Percentiles rank a stretch among this genome's conserved stretches.
These are phyloP conservation scores for Oryza officinalis DNA, from an alignment of 176 grass and related monocot species.

Conservation along the genomic window DNA sequence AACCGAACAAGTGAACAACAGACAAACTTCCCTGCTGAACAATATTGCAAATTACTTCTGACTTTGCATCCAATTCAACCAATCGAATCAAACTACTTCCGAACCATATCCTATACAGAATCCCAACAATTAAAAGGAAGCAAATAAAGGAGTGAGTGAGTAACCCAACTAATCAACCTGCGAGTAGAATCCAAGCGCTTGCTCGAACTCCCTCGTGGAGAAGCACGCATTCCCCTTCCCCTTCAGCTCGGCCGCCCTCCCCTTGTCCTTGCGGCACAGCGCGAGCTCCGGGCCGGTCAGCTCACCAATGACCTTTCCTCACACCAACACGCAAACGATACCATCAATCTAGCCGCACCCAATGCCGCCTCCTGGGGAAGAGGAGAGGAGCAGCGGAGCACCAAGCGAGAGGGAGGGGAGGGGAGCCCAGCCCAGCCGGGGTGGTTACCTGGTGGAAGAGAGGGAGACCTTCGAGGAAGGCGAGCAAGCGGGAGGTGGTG, in stretches of 20 bases:
- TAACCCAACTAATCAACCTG: slow-evolving; percentile 46
- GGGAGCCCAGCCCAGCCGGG: background rate
- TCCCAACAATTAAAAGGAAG: background rate
- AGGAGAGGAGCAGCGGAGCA: background rate
- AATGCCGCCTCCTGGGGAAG: background rate
- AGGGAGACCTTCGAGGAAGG: slow-evolving; percentile 57
- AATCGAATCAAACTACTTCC: background rate
- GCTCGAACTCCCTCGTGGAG: slow-evolving; percentile 51
- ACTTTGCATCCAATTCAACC: background rate
- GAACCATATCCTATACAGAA: background rate
- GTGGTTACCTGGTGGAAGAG: slow-evolving; percentile 73
- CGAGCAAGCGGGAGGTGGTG: slow-evolving; percentile 54
- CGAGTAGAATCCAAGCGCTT: slow-evolving; percentile 75
- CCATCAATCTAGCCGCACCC: slow-evolving; percentile 15
- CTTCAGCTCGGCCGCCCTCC: slow-evolving; percentile 64
- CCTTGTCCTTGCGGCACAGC: slow-evolving; percentile 73
- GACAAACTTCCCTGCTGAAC: slow-evolving; percentile 17
- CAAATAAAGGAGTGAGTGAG: background rate
- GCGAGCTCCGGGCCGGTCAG: slow-evolving; percentile 69
- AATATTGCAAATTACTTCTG: background rate
- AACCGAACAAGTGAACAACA: slow-evolving; percentile 7
- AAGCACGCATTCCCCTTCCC: slow-evolving; percentile 69
- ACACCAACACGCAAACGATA: background rate
- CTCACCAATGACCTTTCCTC: slow-evolving; percentile 59
- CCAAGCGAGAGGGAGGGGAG: background rate